Evolutionary conservation across 495 filamentous ascomycete genomes (phyloP).

Genomic region (Daldinia caldariorum): DNA sequence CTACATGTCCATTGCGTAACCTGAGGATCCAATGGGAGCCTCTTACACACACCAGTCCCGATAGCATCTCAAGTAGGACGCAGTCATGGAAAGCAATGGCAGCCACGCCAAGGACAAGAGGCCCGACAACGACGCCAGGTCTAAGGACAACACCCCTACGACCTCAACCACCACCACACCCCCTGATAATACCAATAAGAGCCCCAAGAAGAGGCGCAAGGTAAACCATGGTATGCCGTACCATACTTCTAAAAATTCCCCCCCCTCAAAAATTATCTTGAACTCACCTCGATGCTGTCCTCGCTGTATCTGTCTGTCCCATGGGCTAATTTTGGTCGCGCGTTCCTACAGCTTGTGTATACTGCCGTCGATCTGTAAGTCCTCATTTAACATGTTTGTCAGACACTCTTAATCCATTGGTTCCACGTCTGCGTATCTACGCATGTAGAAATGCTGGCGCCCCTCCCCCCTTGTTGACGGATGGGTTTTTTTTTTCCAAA

Average conservation of each 20-base stretch:
- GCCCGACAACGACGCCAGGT: conserved; percentile 58
- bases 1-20: conserved; percentile 62
- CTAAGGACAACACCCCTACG: conserved; percentile 56
- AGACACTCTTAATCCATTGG: conserved; percentile 47
- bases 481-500: conserved; percentile 17
- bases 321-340: conserved; percentile 58
- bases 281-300: conserved; percentile 42
- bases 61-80: conserved; percentile 48
- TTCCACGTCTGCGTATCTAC: conserved; percentile 47
- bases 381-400: conserved; percentile 48
- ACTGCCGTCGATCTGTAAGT: conserved; percentile 99
- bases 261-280: conserved; percentile 48
- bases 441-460: conserved; percentile 40
- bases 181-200: conserved; percentile 62
- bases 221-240: conserved; percentile 92
- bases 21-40: conserved; percentile 60
- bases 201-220: conserved; percentile 96
- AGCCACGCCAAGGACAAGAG: conserved; percentile 61
- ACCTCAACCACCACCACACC: conserved; percentile 50
- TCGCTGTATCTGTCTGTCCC: conserved; percentile 40
- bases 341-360: conserved; percentile 87
- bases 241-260: conserved; percentile 37
- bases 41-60: conserved; percentile 46
- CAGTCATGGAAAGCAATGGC: conserved; percentile 55
- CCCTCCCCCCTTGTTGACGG: conserved; percentile 32